Percentiles rank a stretch among this genome's conserved stretches.
These are phyloP conservation scores for Trichoderma sp. DNA, from an alignment of 2,329 filamentous ascomycete species.

Conservation along the genomic window DNA sequence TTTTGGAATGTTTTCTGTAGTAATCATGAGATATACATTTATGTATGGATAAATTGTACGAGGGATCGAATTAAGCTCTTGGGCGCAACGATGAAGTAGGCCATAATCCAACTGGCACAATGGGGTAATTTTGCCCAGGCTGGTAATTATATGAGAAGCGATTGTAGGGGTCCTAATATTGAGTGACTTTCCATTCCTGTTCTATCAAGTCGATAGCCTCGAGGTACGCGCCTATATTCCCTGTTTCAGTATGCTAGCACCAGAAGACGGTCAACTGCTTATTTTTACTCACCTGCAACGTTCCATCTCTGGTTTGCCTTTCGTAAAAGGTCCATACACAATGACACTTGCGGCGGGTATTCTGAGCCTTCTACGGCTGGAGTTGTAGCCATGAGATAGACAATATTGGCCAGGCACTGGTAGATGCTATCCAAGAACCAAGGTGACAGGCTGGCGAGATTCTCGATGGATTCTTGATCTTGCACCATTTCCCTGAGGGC, in stretches of 20 bases:
- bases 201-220: constrained; percentile 8
- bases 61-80: not conserved
- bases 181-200: not conserved
- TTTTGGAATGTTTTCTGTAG: not conserved
- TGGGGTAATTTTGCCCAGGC: too few species aligned
- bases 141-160: too few species aligned
- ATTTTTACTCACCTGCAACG: not conserved
- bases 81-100: too few species aligned
- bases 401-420: constrained; percentile 10
- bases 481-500: not conserved
- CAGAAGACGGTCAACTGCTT: rapidly evolving
- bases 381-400: not conserved
- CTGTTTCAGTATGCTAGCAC: not conserved
- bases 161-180: not conserved
- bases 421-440: constrained; percentile 17
- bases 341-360: not conserved
- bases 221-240: constrained; percentile 5
- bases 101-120: too few species aligned
- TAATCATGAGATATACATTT: not conserved
- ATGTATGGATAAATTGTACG: not conserved
- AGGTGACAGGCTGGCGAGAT: constrained; percentile 8
- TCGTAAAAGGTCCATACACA: constrained; percentile 1
- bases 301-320: constrained; percentile 17
- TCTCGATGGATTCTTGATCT: not conserved
- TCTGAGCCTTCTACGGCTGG: not conserved